Conservation (phyloP, 371 early-diverging fungal species). For the Mucor plumbeus region DNA sequence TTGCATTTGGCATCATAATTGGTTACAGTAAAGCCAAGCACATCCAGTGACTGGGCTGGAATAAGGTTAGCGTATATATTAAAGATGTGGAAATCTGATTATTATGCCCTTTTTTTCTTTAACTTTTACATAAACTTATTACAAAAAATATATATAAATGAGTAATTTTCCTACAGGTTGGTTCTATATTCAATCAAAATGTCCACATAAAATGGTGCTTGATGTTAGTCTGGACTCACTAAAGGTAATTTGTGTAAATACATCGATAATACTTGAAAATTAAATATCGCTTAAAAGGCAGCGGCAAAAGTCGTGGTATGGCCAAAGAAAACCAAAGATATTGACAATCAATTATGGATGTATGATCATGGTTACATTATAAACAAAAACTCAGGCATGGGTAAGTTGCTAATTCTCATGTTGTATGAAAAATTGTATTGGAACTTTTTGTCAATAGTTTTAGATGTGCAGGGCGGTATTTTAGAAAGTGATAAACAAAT, state of each 20-base stretch:
- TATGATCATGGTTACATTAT: conserved; percentile 30
- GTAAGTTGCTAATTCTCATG: conserved; percentile 16
- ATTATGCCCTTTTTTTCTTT: background rate
- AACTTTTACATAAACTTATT: background rate
- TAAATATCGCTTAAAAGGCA: conserved; percentile 27
- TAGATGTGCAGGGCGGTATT: conserved; percentile 50
- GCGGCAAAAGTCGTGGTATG: conserved; percentile 47
- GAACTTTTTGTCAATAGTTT: conserved; percentile 23
- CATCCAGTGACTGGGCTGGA: background rate
- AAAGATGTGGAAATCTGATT: background rate
- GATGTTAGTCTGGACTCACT: conserved; percentile 48
- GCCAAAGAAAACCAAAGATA: conserved; percentile 42
- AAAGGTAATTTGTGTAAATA: conserved; percentile 32
- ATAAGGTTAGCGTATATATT: background rate
- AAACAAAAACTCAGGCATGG: conserved; percentile 37
- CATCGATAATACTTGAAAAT: background rate
- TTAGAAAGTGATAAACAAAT: conserved; percentile 50
- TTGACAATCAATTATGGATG: conserved; percentile 44
- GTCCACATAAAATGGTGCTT: conserved; percentile 50
- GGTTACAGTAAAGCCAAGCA: background rate
- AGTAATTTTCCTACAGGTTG: conserved; percentile 54
- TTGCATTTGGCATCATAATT: background rate
- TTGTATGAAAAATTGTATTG: background rate
- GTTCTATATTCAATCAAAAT: conserved; percentile 55
- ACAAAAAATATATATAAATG: conserved; percentile 22